These are phyloP conservation scores for Puccinia horiana DNA, from an alignment of 1,284 basidiomycete genomes.

Conservation along the genomic window DNA sequence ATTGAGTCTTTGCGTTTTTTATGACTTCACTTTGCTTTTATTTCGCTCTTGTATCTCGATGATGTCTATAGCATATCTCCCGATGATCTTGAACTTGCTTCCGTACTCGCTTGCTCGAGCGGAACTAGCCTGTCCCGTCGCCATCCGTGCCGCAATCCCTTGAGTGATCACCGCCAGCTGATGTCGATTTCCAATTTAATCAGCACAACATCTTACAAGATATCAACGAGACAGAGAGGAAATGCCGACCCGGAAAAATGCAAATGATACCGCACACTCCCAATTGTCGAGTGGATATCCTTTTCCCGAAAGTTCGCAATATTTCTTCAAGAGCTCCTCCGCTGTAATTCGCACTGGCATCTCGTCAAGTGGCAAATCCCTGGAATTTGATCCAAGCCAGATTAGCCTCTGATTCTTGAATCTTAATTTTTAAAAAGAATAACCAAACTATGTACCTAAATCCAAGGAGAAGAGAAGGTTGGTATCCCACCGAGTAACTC, in stretches of 20 bases:
- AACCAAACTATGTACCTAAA: slow-evolving; percentile 56
- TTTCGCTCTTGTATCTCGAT: slow-evolving; percentile 62
- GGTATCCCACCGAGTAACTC: slow-evolving; percentile 55
- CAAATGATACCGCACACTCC: slow-evolving; percentile 79
- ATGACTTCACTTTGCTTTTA: slow-evolving; percentile 53
- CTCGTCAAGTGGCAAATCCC: slow-evolving; percentile 64
- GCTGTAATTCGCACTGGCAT: slow-evolving; percentile 68
- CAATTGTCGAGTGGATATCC: slow-evolving; percentile 74
- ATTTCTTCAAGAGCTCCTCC: slow-evolving; percentile 73
- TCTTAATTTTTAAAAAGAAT: background rate
- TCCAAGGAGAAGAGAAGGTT: slow-evolving; percentile 51
- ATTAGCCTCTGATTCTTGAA: slow-evolving; percentile 28
- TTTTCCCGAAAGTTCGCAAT: slow-evolving; percentile 67
- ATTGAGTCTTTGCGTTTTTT: too few relatives aligned
- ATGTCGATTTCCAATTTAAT: background rate
- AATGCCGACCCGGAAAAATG: slow-evolving; percentile 73
- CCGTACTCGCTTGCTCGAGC: slow-evolving; percentile 69
- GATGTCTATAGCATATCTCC: slow-evolving; percentile 66
- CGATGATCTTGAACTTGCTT: slow-evolving; percentile 68
- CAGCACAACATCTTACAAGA: background rate
- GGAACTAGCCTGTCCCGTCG: slow-evolving; percentile 80
- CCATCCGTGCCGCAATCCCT: slow-evolving; percentile 86
- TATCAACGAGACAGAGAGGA: slow-evolving; percentile 53
- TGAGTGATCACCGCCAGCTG: slow-evolving; percentile 83
- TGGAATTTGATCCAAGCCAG: slow-evolving; percentile 54